A percentile compares a stretch with the other conserved stretches of the same genome.
Conservation (phyloP, 2,329 filamentous ascomycete species). For the Fonsecaea monophora region DNA sequence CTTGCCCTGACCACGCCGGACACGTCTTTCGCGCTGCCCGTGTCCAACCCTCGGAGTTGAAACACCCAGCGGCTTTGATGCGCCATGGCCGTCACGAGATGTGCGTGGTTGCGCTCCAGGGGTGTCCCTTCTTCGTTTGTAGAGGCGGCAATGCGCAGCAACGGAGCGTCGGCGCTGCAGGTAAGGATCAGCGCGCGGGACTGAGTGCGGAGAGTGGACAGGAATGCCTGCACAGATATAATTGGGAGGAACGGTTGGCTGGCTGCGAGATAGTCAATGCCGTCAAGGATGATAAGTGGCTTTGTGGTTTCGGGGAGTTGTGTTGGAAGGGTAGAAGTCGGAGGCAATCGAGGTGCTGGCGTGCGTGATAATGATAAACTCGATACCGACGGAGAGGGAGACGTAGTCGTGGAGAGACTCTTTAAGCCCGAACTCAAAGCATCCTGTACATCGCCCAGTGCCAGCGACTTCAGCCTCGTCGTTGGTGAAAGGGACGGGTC, state of each 20-base stretch:
- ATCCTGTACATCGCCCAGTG: slow-evolving; percentile 27
- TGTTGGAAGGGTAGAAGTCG: neutral
- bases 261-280: slow-evolving; percentile 39
- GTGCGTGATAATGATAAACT: neutral
- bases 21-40: slow-evolving; percentile 86
- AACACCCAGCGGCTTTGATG: slow-evolving; percentile 76
- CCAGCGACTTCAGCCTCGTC: slow-evolving; percentile 29
- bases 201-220: slow-evolving; percentile 27
- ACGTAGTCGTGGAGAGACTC: slow-evolving; percentile 15
- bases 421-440: slow-evolving; percentile 20
- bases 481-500: slow-evolving; percentile 3
- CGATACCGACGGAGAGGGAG: slow-evolving; percentile 4
- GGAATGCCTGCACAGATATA: slow-evolving; percentile 25
- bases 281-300: slow-evolving; percentile 35
- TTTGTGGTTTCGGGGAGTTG: slow-evolving; percentile 18
- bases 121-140: slow-evolving; percentile 55
- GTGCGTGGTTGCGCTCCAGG: slow-evolving; percentile 73
- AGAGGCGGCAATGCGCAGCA: slow-evolving; percentile 60
- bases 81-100: slow-evolving; percentile 73
- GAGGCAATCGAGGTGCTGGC: slow-evolving; percentile 13
- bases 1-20: slow-evolving; percentile 85
- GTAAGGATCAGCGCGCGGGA: slow-evolving; percentile 66
- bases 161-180: slow-evolving; percentile 74
- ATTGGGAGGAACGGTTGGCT: slow-evolving; percentile 28
- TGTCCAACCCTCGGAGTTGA: slow-evolving; percentile 78